phyloP scores from a whole-genome alignment of 257 asterid genomes.

The Schizonepeta tenuifolia region DNA sequence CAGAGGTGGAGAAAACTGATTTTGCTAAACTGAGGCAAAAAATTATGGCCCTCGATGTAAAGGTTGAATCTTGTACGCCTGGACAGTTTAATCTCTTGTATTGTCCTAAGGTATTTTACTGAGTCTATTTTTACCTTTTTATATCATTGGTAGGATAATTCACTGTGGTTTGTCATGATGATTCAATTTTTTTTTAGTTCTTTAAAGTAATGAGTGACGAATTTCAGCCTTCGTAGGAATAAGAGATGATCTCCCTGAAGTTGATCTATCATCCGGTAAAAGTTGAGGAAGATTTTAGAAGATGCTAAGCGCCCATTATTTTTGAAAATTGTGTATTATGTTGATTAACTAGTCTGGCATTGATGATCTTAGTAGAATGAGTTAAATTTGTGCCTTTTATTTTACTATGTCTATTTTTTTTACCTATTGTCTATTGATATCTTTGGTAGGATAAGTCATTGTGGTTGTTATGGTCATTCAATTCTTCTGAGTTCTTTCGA shows the following conservation, averaged over 20 bases:
- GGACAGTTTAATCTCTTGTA: conserved; percentile 56
- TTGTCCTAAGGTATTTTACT: conserved; percentile 62
- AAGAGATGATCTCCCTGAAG: background rate
- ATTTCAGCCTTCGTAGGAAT: background rate
- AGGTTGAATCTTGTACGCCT: conserved; percentile 53
- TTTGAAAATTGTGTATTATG: background rate
- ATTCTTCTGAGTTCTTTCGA: background rate
- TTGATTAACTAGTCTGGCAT: background rate
- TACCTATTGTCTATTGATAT: conserved; percentile 1
- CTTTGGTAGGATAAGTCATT: too few species aligned
- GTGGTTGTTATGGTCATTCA: background rate
- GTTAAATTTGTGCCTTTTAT: conserved; percentile 8
- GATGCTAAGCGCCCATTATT: background rate
- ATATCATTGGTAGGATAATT: background rate
- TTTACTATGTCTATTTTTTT: conserved; percentile 10
- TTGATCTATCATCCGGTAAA: background rate
- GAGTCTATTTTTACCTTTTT: conserved; percentile 8
- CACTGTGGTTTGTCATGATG: background rate
- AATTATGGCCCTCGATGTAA: conserved; percentile 48
- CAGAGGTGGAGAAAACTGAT: conserved; percentile 41
- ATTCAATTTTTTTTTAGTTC: background rate
- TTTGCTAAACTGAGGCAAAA: conserved; percentile 41
- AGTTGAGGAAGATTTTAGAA: background rate
- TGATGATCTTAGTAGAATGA: too few species aligned
- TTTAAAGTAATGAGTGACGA: background rate